Percentiles rank a stretch among this genome's conserved stretches.
These are phyloP conservation scores for Talinum fruticosum DNA, from an alignment of 148 eudicot species.

Conservation along the genomic window DNA sequence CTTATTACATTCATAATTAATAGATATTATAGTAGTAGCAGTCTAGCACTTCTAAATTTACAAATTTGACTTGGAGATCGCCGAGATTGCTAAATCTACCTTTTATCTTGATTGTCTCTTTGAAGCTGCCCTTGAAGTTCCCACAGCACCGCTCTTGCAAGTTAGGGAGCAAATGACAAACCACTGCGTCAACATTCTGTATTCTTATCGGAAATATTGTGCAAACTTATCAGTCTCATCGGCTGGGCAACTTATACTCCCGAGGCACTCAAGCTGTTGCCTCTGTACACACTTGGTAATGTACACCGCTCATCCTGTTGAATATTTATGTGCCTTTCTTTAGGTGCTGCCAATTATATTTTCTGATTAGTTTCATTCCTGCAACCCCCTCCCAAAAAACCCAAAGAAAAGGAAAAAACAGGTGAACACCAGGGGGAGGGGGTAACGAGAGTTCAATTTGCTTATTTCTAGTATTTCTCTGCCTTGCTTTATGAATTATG, in stretches of 20 bases:
- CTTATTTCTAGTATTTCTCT: too few relatives aligned
- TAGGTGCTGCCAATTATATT: not conserved
- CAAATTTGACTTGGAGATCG: not conserved
- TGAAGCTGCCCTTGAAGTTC: conserved; percentile 74
- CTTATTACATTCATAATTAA: not conserved
- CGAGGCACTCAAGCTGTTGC: conserved; percentile 96
- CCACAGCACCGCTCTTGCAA: conserved; percentile 63
- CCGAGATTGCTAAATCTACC: conserved; percentile 18
- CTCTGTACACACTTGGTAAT: conserved; percentile 85
- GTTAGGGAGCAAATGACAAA: conserved; percentile 46
- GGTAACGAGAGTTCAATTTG: too few relatives aligned
- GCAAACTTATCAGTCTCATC: conserved; percentile 66
- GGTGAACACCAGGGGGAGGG: not conserved
- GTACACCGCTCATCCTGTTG: not conserved
- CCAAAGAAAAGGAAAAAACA: not conserved
- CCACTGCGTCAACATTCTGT: conserved; percentile 15
- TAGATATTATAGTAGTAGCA: not conserved
- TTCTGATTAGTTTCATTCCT: not conserved
- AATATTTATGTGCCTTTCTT: not conserved
- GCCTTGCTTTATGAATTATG: not conserved
- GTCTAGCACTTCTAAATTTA: not conserved
- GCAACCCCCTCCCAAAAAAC: not conserved
- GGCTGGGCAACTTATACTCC: conserved; percentile 93
- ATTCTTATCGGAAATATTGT: conserved; percentile 89
- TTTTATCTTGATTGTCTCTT: conserved; percentile 24